Percentiles rank a stretch among this genome's conserved stretches.
These are phyloP conservation scores for Tulasnella sp. DNA, from an alignment of 768 basidiomycete genomes.

Conservation along the genomic window DNA sequence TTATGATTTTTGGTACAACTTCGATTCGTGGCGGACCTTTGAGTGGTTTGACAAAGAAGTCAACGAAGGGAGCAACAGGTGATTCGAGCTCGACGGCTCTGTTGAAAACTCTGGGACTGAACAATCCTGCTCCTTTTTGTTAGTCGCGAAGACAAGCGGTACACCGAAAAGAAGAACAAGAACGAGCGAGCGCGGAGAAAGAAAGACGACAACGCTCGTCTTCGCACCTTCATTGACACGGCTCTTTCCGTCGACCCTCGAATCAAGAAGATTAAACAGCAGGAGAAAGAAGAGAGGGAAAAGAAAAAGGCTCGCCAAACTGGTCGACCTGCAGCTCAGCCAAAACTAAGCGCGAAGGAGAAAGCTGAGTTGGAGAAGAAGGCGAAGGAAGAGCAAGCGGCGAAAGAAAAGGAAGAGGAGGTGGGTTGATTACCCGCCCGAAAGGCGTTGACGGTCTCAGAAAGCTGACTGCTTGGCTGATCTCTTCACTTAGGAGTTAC, in stretches of 20 bases:
- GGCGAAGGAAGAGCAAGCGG: conserved; percentile 36
- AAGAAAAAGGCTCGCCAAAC: conserved; percentile 48
- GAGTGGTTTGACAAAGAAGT: conserved; percentile 98
- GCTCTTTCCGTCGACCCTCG: conserved; percentile 79
- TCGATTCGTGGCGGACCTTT: conserved; percentile 96
- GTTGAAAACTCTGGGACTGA: not conserved
- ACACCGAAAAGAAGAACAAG: conserved; percentile 99
- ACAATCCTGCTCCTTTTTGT: not conserved
- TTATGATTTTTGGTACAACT: conserved; percentile 99
- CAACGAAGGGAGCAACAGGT: conserved; percentile 95
- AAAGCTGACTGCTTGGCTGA: not conserved
- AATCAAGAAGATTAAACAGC: conserved; percentile 92
- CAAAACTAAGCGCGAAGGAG: conserved; percentile 45
- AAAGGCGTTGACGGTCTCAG: not conserved
- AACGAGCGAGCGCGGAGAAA: conserved; percentile 90
- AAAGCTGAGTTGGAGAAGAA: conserved; percentile 60
- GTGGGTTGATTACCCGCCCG: not conserved
- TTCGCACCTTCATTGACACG: conserved; percentile 80
- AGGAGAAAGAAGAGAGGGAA: conserved; percentile 90
- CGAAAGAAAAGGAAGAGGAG: conserved; percentile 67
- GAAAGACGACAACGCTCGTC: conserved; percentile 91
- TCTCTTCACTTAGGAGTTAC: not conserved
- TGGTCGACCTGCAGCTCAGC: conserved; percentile 31
- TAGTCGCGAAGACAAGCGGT: conserved; percentile 97
- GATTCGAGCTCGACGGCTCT: conserved; percentile 28